Percentiles rank a stretch among this genome's conserved stretches.
These are phyloP conservation scores for Phytophthora citricola DNA, from an alignment of 352 stramenopile genomes.

Conservation along the genomic window DNA sequence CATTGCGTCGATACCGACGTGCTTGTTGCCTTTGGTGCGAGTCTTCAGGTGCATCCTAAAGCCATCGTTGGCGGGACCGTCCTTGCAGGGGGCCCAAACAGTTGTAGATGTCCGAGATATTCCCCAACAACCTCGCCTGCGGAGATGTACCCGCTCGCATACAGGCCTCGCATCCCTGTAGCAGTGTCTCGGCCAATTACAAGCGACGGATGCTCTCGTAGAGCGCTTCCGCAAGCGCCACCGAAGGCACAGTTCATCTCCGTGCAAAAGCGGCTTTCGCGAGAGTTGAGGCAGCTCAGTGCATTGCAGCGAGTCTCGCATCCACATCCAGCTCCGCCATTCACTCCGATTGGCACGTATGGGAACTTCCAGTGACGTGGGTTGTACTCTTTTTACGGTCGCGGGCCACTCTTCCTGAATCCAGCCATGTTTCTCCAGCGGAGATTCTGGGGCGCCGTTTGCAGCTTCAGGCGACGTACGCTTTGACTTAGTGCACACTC, in stretches of 20 bases:
- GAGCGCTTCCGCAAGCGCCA: background rate
- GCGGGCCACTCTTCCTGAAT: too few species aligned
- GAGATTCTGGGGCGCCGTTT: too few species aligned
- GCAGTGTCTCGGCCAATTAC: background rate
- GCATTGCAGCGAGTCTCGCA: background rate
- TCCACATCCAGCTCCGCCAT: background rate
- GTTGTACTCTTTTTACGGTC: too few species aligned
- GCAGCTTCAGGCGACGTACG: too few species aligned
- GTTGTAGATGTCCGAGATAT: background rate
- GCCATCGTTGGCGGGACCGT: background rate
- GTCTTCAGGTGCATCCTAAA: conserved; percentile 2
- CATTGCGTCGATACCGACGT: background rate
- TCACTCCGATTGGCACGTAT: too few species aligned
- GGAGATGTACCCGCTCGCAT: background rate
- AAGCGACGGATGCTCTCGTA: background rate
- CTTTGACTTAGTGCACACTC: too few species aligned
- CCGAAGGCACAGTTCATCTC: background rate
- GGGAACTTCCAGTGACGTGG: too few species aligned
- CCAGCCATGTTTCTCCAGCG: too few species aligned
- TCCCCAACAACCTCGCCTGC: background rate
- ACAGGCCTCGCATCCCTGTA: background rate
- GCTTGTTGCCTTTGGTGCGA: background rate
- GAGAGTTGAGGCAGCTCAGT: background rate
- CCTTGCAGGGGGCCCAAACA: background rate
- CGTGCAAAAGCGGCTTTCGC: background rate